Base-by-base conservation (phyloP, 2,329 filamentous ascomycete species). In the Aspergillus chevalieri region DNA sequence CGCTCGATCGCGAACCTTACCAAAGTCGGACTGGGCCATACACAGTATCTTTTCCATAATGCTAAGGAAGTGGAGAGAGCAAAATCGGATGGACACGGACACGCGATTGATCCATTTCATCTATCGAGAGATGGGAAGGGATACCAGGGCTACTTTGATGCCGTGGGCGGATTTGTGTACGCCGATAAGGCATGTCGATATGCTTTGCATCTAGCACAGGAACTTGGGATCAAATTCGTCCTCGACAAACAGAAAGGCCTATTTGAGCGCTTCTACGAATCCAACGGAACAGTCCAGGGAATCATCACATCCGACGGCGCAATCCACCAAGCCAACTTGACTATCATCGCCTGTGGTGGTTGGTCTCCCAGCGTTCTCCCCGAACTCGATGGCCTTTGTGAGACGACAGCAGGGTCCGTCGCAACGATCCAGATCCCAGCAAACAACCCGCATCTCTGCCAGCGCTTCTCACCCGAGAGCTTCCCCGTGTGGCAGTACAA, bases 331-430 rank as follows among this genome's bases (percentile, higher is more conserved):
- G 68, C 73, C 0, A 56, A 50, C 1, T 43, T 73, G 7, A 65
- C 63, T 3, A 62, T 76, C 38, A 53, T 76, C 30, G 72, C 73
- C 0, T 70, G 70, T 44, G 74, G 74, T 1, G 68, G 69, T 1
- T 75, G 73, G 68, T 77, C 74, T 0, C 74, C 73, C 0, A 57
- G 63, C 2, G 53, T 77, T 1, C 45, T 77, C 1, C 72, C 74
- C 0, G 57, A 67, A 7, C 57, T 75, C 0, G 69, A 74, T 41
- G 61, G 61, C 0, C 57, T 79, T 0, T 68, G 70, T n/a, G 76
- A 80, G 56, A 70, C 76, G 0, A 78, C 77, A 0, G 73, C 69
- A 0, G 76, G 76, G 0, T 72, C 69, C 0, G 72, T 79, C 3
- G 66, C 69, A 1, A 62, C 72, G 9, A 61, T 79, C 30, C 65